phyloP scores from a whole-genome alignment of 2,329 filamentous ascomycete genomes.

The Ascochyta pisi region DNA sequence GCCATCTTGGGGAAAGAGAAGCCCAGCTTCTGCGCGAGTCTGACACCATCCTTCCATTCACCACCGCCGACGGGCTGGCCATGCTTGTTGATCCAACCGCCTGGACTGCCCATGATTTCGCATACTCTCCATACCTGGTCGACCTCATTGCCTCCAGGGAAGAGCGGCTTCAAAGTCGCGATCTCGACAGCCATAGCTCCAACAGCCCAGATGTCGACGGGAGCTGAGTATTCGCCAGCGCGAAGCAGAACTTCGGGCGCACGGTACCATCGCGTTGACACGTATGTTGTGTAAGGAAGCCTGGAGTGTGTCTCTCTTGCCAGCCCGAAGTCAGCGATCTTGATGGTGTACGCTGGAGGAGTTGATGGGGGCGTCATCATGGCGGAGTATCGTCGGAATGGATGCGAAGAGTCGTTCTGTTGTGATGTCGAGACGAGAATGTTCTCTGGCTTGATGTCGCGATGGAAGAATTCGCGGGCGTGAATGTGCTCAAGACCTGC shows the following conservation, averaged over 20 bases:
- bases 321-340: constrained; percentile 97
- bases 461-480: constrained; percentile 96
- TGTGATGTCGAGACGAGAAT: constrained; percentile 94
- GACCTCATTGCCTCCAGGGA: constrained; percentile 97
- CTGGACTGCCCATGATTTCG: constrained; percentile 98
- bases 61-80: constrained; percentile 88
- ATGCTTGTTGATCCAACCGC: constrained; percentile 96
- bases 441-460: constrained; percentile 99
- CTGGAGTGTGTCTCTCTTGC: constrained; percentile 98
- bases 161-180: constrained; percentile 92
- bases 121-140: constrained; percentile 99
- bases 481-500: constrained; percentile 97
- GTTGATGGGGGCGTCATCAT: constrained; percentile 95
- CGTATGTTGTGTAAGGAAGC: constrained; percentile 95
- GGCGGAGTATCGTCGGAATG: constrained; percentile 91
- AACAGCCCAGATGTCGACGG: constrained; percentile 98
- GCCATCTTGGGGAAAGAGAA: constrained; percentile 99
- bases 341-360: constrained; percentile 91
- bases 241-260: constrained; percentile 93
- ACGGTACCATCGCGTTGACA: constrained; percentile 94
- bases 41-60: constrained; percentile 95
- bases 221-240: constrained; percentile 95
- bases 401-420: constrained; percentile 78
- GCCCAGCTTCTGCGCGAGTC: constrained; percentile 91
- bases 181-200: constrained; percentile 99